Percentiles rank a stretch among this genome's conserved stretches.
Conservation (phyloP, 495 filamentous ascomycete species). For the Annulohypoxylon nitens region DNA sequence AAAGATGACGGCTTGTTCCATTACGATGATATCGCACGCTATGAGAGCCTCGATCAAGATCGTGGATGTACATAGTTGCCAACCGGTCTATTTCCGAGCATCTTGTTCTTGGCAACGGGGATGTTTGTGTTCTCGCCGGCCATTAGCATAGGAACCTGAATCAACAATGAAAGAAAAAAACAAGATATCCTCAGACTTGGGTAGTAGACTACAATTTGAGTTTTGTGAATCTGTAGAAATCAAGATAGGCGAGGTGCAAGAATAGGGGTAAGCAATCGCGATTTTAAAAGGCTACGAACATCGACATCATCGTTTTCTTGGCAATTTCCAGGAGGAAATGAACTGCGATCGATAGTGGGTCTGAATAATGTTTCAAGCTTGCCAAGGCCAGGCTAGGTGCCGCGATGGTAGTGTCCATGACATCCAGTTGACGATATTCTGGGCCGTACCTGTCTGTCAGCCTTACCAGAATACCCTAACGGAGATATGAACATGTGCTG, state of each 20-base stretch:
- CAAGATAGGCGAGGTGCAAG: neutral
- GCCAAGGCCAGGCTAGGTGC: neutral
- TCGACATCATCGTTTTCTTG: constrained; percentile 8
- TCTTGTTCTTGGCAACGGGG: neutral
- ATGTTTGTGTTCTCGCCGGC: neutral
- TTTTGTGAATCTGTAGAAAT: neutral
- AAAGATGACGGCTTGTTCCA: neutral
- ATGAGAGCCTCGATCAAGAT: neutral
- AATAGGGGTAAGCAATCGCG: constrained; percentile 13
- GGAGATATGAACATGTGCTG: neutral
- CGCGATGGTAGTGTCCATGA: constrained; percentile 15
- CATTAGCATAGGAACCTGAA: neutral
- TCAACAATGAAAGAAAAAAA: neutral
- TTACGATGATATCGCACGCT: neutral
- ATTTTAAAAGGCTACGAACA: neutral
- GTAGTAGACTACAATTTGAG: neutral
- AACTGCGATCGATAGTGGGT: neutral
- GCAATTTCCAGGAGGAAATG: neutral
- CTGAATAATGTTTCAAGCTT: constrained; percentile 22
- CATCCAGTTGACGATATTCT: constrained; percentile 34
- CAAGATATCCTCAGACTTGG: neutral
- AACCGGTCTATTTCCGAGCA: neutral
- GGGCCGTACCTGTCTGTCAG: constrained; percentile 3
- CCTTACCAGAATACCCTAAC: constrained; percentile 4
- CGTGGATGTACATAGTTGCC: neutral